These are phyloP conservation scores for Cryptosporidium sp. DNA, from an alignment of 169 alveolate species.

Conservation along the genomic window DNA sequence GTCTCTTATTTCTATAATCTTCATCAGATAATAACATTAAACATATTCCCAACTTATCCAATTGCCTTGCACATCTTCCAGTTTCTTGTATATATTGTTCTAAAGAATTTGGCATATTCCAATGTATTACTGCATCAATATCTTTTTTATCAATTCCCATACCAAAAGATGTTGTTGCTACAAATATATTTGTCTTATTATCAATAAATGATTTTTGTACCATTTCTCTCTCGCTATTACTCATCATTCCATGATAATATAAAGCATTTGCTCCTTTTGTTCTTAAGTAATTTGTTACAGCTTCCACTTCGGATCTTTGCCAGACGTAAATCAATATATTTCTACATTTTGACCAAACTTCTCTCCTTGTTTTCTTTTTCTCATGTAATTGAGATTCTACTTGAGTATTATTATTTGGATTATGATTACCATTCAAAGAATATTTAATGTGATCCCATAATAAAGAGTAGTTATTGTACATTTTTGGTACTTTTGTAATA, in stretches of 20 bases:
- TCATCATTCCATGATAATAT: constrained; percentile 75
- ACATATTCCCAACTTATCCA: constrained; percentile 32
- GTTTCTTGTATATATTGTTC: constrained; percentile 91
- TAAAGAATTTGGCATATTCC: constrained; percentile 90
- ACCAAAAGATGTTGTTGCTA: constrained; percentile 91
- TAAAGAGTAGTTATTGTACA: constrained; percentile 36
- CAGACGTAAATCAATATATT: constrained; percentile 71
- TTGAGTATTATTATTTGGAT: neutral
- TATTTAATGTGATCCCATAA: constrained; percentile 63
- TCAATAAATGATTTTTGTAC: constrained; percentile 83
- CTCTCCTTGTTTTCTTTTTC: constrained; percentile 17
- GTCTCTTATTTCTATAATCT: constrained; percentile 51
- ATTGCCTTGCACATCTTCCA: constrained; percentile 84
- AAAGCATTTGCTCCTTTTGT: constrained; percentile 74
- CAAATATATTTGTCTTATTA: constrained; percentile 84
- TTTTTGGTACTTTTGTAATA: constrained; percentile 30
- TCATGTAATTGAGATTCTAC: neutral
- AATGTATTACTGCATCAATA: constrained; percentile 90
- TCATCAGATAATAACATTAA: constrained; percentile 50
- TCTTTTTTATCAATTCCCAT: constrained; percentile 93
- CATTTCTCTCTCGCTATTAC: constrained; percentile 68
- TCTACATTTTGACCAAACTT: constrained; percentile 62
- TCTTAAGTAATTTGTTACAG: constrained; percentile 79
- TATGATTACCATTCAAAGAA: constrained; percentile 5
- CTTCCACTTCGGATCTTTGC: constrained; percentile 77